Conservation (phyloP, 208 protist species). For the Acanthamoeba healyi region DNA sequence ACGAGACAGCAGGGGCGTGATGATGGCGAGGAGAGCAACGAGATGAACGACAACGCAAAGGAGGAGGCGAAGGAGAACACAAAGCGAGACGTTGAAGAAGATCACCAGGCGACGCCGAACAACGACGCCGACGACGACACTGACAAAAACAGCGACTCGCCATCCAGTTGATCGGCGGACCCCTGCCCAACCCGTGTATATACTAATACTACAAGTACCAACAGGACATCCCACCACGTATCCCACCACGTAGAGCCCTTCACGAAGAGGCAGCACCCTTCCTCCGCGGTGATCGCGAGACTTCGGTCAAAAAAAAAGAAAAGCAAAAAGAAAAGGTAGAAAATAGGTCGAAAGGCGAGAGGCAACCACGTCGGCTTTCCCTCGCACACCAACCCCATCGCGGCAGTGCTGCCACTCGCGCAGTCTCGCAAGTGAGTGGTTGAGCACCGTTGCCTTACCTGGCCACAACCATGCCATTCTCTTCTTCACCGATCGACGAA, state of each 20-base stretch:
- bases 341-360: background rate
- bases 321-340: background rate
- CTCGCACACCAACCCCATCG: background rate
- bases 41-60: too few relatives aligned
- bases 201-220: too few relatives aligned
- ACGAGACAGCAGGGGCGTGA: background rate
- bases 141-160: too few relatives aligned
- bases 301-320: background rate
- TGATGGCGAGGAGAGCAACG: background rate
- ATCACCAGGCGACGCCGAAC: background rate
- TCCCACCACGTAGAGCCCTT: too few relatives aligned
- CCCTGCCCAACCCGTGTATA: too few relatives aligned
- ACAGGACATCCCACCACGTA: too few relatives aligned
- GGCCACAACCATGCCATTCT: background rate
- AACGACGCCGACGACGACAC: background rate
- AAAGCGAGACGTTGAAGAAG: background rate
- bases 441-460: background rate
- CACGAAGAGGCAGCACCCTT: too few relatives aligned
- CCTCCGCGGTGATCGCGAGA: too few relatives aligned
- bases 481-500: too few relatives aligned
- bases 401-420: background rate
- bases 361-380: background rate
- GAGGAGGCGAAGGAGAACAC: too few relatives aligned
- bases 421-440: too few relatives aligned
- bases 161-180: too few relatives aligned